Base-by-base conservation (phyloP, 2,329 filamentous ascomycete genomes). In the Colletotrichum coccodes region DNA sequence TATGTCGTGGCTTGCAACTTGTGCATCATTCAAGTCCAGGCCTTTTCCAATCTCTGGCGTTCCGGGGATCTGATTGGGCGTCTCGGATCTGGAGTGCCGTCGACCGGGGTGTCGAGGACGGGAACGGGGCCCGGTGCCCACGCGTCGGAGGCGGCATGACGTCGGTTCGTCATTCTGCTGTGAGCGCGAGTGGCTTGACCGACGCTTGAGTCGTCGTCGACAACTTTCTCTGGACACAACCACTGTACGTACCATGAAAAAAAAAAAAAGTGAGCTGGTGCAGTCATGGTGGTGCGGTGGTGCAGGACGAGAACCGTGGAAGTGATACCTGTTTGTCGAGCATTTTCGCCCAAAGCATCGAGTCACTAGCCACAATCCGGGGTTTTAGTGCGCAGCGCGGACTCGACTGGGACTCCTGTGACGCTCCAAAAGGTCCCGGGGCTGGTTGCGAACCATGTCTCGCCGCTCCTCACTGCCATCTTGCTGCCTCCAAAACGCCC, bases 141-240 rank as follows among this genome's bases (percentile, higher is more conserved):
- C 65, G 61, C 61, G 65, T 68, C 49, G 11, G 44, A 38, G 65
- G 65, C 65, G 65, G 65, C 32, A 68, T 68, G 65, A 68, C 65
- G 65, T 68, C 65, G 57, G 8, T 59, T 1, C 32, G 26, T 57
- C 26, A 23, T 23, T 44, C 4, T 28, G 16, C 9, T 11, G 21
- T 28, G 18, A 4, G 7, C 21, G 32, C 7, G 26, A 14, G 53
- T 57, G 53, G 53, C 53, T 44, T 32, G 26, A 42, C 44, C 26
- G 14, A 7, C 46, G 23, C 18, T 53, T 36, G 36, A 9, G 12
- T 26, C n/a, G 16, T 47, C 32, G 21, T 18, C 11, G 26, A 5
- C 38, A n/a, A n/a, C 32, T 26, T 53, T 28, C 36, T n/a, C 14
- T 30, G 28, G n/a, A n/a, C n/a, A n/a, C n/a, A n/a, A n/a, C n/a